Percentiles rank a stretch among this genome's conserved stretches.
These are phyloP conservation scores for Phaeosphaeria sp. DNA, from an alignment of 2,329 filamentous ascomycete species.

Conservation along the genomic window DNA sequence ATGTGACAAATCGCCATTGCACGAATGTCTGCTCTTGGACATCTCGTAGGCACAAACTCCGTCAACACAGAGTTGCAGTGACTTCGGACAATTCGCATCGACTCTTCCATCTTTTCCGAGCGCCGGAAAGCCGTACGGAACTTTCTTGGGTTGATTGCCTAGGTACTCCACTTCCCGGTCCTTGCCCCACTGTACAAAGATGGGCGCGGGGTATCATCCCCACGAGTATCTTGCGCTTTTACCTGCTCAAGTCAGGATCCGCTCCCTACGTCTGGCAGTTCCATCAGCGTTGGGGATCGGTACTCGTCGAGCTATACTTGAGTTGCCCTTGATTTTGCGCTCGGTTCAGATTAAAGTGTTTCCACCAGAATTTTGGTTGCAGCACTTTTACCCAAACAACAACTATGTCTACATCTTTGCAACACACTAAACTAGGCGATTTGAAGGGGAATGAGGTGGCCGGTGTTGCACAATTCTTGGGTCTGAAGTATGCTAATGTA, in stretches of 20 bases:
- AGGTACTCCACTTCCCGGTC: constrained; percentile 5
- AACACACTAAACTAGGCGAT: constrained; percentile 30
- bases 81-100: not conserved
- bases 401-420: constrained; percentile 30
- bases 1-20: constrained; percentile 11
- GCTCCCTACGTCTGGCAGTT: not conserved
- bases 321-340: not conserved
- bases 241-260: not conserved
- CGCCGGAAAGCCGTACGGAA: not conserved
- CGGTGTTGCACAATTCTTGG: constrained; percentile 43
- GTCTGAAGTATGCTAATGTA: constrained; percentile 49
- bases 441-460: constrained; percentile 32
- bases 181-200: constrained; percentile 4
- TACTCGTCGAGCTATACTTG: not conserved
- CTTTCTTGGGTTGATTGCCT: not conserved
- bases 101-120: not conserved
- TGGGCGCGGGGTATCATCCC: constrained; percentile 1
- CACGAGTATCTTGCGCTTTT: not conserved
- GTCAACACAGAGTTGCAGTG: no score
- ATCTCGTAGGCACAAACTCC: not conserved
- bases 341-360: not conserved
- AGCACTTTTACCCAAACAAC: not conserved
- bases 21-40: not conserved
- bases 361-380: not conserved
- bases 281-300: not conserved